A percentile compares a stretch with the other conserved stretches of the same genome.
Evolutionary conservation across 768 basidiomycete genomes (phyloP).

Genomic region (Boletus speciosus): DNA sequence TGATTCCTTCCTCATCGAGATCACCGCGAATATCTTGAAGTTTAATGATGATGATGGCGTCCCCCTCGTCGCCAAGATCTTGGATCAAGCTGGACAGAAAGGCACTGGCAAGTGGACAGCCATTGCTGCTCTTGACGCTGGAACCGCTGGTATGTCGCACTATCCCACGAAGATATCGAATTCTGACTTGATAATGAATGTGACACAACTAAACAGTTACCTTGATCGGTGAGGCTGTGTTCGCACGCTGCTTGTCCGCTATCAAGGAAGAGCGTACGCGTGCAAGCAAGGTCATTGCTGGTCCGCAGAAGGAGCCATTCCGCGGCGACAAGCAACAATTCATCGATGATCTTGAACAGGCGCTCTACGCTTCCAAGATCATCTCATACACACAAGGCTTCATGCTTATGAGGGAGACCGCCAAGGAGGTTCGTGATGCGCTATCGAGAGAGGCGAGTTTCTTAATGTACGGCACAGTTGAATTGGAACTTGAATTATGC

Average conservation of each 20-base stretch:
- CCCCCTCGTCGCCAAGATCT: constrained; percentile 89
- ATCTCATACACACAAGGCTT: constrained; percentile 99
- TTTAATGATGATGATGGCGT: constrained; percentile 96
- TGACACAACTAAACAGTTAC: constrained; percentile 59
- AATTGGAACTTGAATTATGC: constrained; percentile 95
- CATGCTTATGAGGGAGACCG: constrained; percentile 98
- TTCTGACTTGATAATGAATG: constrained; percentile 6
- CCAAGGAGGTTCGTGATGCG: constrained; percentile 66
- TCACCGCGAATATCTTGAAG: constrained; percentile 94
- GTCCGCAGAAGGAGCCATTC: constrained; percentile 91
- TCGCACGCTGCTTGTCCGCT: constrained; percentile 95
- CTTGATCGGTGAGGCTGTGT: constrained; percentile 98
- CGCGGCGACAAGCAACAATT: constrained; percentile 97
- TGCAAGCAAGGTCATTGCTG: constrained; percentile 86
- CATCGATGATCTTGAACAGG: constrained; percentile 99
- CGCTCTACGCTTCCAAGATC: constrained; percentile 98
- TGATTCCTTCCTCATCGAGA: constrained; percentile 99
- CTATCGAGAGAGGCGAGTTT: neutral
- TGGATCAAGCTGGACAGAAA: constrained; percentile 97
- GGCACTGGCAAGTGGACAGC: constrained; percentile 99
- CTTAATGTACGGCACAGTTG: constrained; percentile 39
- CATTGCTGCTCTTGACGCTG: constrained; percentile 91
- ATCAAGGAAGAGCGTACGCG: constrained; percentile 95
- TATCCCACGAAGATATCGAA: constrained; percentile 5
- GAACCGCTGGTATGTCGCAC: constrained; percentile 63